Percentiles rank a stretch among this genome's conserved stretches.
Evolutionary conservation across 495 filamentous ascomycete genomes (phyloP).

Genomic region (Physcia stellaris): DNA sequence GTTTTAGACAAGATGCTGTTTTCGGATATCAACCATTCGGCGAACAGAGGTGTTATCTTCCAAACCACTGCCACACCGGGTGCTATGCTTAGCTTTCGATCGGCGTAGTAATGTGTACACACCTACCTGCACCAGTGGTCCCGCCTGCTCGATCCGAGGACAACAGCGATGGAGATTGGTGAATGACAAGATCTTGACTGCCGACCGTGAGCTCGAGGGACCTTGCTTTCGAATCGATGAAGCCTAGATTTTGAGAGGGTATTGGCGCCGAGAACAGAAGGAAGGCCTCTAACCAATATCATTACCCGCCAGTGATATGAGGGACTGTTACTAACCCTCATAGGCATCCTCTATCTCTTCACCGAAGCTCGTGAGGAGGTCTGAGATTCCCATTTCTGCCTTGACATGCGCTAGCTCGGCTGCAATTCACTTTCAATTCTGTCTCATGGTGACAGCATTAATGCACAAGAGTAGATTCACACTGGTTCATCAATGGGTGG

Average conservation of each 20-base stretch:
- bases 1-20: constrained; percentile 50
- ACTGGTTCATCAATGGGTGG: too few species aligned
- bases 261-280: constrained; percentile 66
- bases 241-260: constrained; percentile 69
- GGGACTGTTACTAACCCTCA: constrained; percentile 41
- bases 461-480: too few species aligned
- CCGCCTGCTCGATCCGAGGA: constrained; percentile 64
- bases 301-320: neutral
- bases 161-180: constrained; percentile 74
- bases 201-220: constrained; percentile 55
- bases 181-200: constrained; percentile 58
- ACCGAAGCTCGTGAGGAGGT: constrained; percentile 15
- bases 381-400: constrained; percentile 8
- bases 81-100: neutral
- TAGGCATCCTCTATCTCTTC: constrained; percentile 42
- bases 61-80: constrained; percentile 53
- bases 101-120: neutral
- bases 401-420: too few species aligned
- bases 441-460: too few species aligned
- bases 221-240: constrained; percentile 56
- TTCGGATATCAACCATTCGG: constrained; percentile 60
- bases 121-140: constrained; percentile 79
- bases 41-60: constrained; percentile 82
- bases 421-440: too few species aligned
- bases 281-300: constrained; percentile 54